phyloP scores from a whole-genome alignment of 768 basidiomycete genomes.

The Crepidotus variabilis region DNA sequence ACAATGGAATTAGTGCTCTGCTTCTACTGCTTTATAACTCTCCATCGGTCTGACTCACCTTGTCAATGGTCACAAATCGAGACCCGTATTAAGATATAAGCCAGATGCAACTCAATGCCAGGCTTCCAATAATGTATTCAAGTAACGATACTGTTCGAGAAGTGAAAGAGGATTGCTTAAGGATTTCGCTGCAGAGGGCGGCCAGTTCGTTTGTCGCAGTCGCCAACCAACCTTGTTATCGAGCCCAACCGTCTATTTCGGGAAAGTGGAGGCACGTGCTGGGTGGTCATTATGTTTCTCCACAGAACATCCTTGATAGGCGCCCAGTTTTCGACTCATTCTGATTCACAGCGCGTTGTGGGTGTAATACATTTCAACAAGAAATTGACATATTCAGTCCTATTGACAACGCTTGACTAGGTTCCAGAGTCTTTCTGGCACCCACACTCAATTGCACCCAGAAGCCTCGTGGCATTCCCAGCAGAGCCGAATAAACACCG shows the following conservation, averaged over 20 bases:
- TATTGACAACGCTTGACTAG: no score
- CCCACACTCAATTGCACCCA: no score
- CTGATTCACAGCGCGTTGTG: no score
- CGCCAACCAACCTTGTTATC: background rate
- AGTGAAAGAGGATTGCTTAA: background rate
- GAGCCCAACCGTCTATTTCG: background rate
- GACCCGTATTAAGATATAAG: background rate
- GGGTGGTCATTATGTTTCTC: no score
- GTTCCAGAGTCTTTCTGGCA: no score
- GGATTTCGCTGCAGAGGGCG: background rate
- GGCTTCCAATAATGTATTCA: background rate
- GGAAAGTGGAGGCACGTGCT: background rate
- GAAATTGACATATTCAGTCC: no score
- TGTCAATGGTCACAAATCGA: background rate
- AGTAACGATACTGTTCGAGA: background rate
- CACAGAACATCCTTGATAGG: no score
- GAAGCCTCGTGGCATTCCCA: no score
- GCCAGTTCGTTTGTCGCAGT: background rate
- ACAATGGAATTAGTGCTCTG: background rate
- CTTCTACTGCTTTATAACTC: background rate
- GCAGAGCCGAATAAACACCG: no score
- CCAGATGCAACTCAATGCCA: constrained; percentile 11
- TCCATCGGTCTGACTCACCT: constrained; percentile 5
- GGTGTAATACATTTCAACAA: no score
- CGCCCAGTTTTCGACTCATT: no score